Conservation (phyloP, 768 basidiomycete genomes). For the Pleurotus cornucopiae region DNA sequence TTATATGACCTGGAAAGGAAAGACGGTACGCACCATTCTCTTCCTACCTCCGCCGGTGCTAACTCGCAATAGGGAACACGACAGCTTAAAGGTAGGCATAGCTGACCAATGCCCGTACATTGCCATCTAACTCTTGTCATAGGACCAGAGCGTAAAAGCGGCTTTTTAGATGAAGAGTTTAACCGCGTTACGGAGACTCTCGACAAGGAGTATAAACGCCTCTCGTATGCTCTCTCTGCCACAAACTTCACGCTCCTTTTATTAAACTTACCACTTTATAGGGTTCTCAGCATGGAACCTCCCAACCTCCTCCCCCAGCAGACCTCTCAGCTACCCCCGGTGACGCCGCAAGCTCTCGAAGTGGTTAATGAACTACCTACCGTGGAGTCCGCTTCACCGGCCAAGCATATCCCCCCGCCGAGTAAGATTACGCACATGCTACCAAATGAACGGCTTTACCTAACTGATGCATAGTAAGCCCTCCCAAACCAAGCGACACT, state of each 20-base stretch:
- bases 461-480: slow-evolving; percentile 1
- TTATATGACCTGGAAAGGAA: slow-evolving; percentile 46
- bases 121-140: neutral
- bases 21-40: slow-evolving; percentile 25
- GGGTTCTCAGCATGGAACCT: neutral
- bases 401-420: slow-evolving; percentile 3
- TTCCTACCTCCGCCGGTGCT: neutral
- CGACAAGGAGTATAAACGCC: slow-evolving; percentile 38
- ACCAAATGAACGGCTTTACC: neutral
- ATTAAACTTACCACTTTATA: neutral
- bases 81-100: slow-evolving; percentile 18
- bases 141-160: slow-evolving; percentile 26
- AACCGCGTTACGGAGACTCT: slow-evolving; percentile 32
- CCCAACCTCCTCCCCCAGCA: neutral
- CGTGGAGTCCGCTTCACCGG: slow-evolving; percentile 4
- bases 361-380: neutral
- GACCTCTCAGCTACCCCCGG: neutral
- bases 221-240: slow-evolving; percentile 23
- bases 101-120: no score
- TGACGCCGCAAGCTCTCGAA: neutral
- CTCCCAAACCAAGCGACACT: slow-evolving; percentile 1
- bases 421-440: neutral
- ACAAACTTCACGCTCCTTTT: neutral
- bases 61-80: slow-evolving; percentile 13
- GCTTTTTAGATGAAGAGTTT: slow-evolving; percentile 39